Evolutionary conservation across 129 eudicot species (phyloP), one percentile per base, ranked within the genome.

Genomic region (Mikania micrantha): DNA sequence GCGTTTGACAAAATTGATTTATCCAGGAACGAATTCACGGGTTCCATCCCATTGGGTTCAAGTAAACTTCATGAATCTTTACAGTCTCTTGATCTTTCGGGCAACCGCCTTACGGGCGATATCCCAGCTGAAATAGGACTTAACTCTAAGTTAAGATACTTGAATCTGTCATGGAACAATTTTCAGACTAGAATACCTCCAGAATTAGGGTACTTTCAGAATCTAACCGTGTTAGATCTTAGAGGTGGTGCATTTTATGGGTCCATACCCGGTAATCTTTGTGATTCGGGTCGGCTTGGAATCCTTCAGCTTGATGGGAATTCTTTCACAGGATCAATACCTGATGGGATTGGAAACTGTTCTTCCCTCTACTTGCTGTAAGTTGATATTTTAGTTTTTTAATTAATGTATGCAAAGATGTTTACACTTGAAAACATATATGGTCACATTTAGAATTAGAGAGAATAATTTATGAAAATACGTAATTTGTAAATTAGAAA

Each of bases 251-350:
- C 68, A 2, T 81, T 89, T 54, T 74, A 44, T 11, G 96, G 97
- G 38, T 20, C 85, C 5, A 83, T 94, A 32, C 95, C 95, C 0
- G 76, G 75, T 1, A 92, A 85, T 35, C 73, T 94, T 50, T 89
- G 99, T 32, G 90, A 85, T 52, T 94, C 99, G 24, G 82, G 93
- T 17, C 81, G 83, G 76, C 80, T 94, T 63, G 78, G 81, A 35
- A 89, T 89, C 25, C 89, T 94, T 66, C 99, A 94, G 64, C 83
- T 94, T 61, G 99, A 94, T 77, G 93, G 87, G 5, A 94, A 94
- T 71, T 75, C 79, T 8, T 80, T 94, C 64, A 76, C 85, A 0
- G 97, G 95, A 24, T 63, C 87, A 0, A 82, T 94, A 48, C 99
- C 99, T 21, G 64, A 82, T 20, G 93, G 73, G 54, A 94, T 94